These are phyloP conservation scores for Fusarium solani-melongenae DNA, from an alignment of 2,329 filamentous ascomycete genomes.

Conservation along the genomic window DNA sequence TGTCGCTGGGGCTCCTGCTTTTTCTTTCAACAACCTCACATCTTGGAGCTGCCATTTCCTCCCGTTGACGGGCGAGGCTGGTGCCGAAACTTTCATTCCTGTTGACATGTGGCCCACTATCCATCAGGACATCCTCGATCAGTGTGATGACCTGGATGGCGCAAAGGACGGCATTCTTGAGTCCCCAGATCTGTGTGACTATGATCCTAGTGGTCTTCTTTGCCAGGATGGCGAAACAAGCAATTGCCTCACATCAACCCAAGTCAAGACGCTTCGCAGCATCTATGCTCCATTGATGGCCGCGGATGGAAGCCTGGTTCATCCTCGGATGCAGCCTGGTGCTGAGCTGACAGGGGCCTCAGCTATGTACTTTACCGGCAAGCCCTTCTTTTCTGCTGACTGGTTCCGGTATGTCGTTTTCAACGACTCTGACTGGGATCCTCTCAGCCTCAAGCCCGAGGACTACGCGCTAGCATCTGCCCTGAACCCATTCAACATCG, in stretches of 20 bases:
- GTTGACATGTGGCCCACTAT: conserved; percentile 54
- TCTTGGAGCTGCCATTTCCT: conserved; percentile 27
- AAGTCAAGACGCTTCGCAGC: conserved; percentile 2
- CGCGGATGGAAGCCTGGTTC: background rate
- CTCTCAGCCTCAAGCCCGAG: conserved; percentile 34
- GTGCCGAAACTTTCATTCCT: conserved; percentile 35
- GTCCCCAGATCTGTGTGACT: conserved; percentile 56
- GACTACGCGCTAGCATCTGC: conserved; percentile 50
- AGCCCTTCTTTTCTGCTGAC: conserved; percentile 49
- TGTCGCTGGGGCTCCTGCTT: conserved; percentile 59
- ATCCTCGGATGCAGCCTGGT: background rate
- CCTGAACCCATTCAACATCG: conserved; percentile 40
- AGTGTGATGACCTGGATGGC: conserved; percentile 63
- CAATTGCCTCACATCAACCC: conserved; percentile 8
- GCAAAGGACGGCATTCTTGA: conserved; percentile 61
- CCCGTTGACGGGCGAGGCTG: background rate
- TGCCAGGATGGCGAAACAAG: conserved; percentile 56
- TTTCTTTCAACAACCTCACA: conserved; percentile 59
- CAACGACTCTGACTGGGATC: conserved; percentile 16
- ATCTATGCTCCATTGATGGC: background rate
- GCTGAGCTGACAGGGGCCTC: background rate
- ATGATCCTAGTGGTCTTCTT: conserved; percentile 53
- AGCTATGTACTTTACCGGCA: background rate
- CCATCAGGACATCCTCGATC: conserved; percentile 54
- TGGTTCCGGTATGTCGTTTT: conserved; percentile 24